Evolutionary conservation across 2,329 filamentous ascomycete species (phyloP).

Genomic region (Hypoxylon sp.): DNA sequence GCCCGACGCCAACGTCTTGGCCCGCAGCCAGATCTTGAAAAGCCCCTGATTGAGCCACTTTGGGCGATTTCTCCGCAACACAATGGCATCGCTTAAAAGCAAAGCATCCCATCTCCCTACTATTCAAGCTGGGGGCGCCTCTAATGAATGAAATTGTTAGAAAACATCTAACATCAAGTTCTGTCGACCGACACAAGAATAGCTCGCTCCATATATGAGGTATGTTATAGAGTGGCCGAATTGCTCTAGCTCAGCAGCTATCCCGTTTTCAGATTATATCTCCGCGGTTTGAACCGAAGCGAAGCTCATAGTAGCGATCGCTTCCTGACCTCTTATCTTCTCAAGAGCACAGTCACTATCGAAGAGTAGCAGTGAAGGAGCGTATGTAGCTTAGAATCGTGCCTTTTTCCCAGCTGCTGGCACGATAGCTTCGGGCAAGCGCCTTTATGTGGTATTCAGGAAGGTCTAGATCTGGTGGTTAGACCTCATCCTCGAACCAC

Average conservation of each 20-base stretch:
- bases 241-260: conserved; percentile 10
- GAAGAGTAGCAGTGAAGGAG: conserved; percentile 17
- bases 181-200: conserved; percentile 1
- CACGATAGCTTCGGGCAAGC: conserved; percentile 15
- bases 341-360: neutral
- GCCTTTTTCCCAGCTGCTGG: conserved; percentile 3
- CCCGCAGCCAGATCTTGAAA: neutral
- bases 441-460: conserved; percentile 2
- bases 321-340: neutral
- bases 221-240: neutral
- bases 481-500: conserved; percentile 15
- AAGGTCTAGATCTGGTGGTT: conserved; percentile 24
- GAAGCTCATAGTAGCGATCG: conserved; percentile 12
- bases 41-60: neutral
- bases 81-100: neutral
- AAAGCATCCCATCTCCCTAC: neutral
- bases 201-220: neutral
- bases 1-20: neutral
- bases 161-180: neutral
- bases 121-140: conserved; percentile 6
- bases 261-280: conserved; percentile 11
- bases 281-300: conserved; percentile 10
- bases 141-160: neutral
- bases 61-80: conserved; percentile 3
- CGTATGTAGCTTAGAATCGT: neutral